Evolutionary conservation across 2,329 filamentous ascomycete genomes (phyloP), one percentile per base, ranked within the genome.

Genomic region (Venturia carpophila): DNA sequence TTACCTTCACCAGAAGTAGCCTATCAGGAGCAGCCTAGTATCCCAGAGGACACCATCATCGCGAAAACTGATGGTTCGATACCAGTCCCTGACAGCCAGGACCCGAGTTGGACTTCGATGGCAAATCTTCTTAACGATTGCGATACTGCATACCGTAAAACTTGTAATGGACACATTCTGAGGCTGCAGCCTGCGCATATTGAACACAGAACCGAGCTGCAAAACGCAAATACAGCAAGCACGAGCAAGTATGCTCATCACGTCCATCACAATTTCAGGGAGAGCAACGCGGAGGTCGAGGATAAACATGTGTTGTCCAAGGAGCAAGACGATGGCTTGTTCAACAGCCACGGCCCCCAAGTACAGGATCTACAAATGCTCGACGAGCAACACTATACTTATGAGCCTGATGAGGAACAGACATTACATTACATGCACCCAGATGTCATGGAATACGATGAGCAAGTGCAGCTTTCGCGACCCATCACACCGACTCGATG

Each of bases 61-160:
- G 10, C 17, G 30, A 27, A 37, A 58, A 5, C 27, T 37, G 52
- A 19, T 37, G 5, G 10, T 17, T 37, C 27, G 30, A 9, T 27
- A n/a, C 52, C 52, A 37, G 19, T 37, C 15, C 1, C 19, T 30
- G 27, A 39, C 15, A 37, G 52, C 30, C 52, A 58, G 19, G 30
- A 58, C 4, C 15, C 13, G 30, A n/a, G 5, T 19, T 58, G 27
- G 19, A 19, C 52, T n/a, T 58, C 52, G 19, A 58, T 58, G 19
- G 52, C 52, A 37, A 58, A 58, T 24, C 30, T 58, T 10, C 52
- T 58, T 21, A 3, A 34, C n/a, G 52, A 58, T 34, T 58, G 52
- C 37, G 17, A 58, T 37, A 5, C 27, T 37, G 52, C 52, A 37
- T 58, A 58, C 52, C 52, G 11, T 19, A 37, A 5, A n/a, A 37